A percentile compares a stretch with the other conserved stretches of the same genome.
These are phyloP conservation scores for Amanita exitialis DNA, from an alignment of 768 basidiomycete genomes.

Conservation along the genomic window DNA sequence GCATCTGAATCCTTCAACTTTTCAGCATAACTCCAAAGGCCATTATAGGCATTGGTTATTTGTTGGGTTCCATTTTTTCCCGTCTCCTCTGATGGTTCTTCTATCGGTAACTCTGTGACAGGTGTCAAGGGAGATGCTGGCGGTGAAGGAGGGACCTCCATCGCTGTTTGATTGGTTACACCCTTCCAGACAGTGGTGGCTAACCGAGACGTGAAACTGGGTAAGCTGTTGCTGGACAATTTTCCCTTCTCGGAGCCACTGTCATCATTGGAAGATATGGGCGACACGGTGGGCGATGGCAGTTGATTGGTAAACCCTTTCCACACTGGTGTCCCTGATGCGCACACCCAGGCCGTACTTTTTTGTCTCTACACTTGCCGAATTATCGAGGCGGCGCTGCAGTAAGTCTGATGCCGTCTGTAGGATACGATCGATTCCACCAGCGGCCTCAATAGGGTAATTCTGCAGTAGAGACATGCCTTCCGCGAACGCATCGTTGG, in stretches of 20 bases:
- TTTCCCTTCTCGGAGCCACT: constrained; percentile 34
- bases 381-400: constrained; percentile 35
- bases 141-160: constrained; percentile 36
- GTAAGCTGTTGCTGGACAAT: constrained; percentile 12
- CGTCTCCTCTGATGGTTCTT: constrained; percentile 10
- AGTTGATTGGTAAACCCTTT: constrained; percentile 52
- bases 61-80: constrained; percentile 3
- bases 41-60: constrained; percentile 19
- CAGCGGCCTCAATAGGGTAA: constrained; percentile 56
- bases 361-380: constrained; percentile 18
- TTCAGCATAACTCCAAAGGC: constrained; percentile 63
- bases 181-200: constrained; percentile 67
- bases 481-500: constrained; percentile 58
- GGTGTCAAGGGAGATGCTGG: constrained; percentile 7
- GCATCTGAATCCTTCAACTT: constrained; percentile 68
- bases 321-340: constrained; percentile 54
- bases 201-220: constrained; percentile 40
- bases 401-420: constrained; percentile 59
- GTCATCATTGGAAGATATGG: constrained; percentile 19
- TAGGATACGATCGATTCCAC: constrained; percentile 62
- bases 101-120: constrained; percentile 10
- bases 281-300: constrained; percentile 24
- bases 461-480: constrained; percentile 52
- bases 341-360: constrained; percentile 42
- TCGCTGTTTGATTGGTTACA: constrained; percentile 64